phyloP scores from a whole-genome alignment of 768 basidiomycete species.

The Postia placenta region DNA sequence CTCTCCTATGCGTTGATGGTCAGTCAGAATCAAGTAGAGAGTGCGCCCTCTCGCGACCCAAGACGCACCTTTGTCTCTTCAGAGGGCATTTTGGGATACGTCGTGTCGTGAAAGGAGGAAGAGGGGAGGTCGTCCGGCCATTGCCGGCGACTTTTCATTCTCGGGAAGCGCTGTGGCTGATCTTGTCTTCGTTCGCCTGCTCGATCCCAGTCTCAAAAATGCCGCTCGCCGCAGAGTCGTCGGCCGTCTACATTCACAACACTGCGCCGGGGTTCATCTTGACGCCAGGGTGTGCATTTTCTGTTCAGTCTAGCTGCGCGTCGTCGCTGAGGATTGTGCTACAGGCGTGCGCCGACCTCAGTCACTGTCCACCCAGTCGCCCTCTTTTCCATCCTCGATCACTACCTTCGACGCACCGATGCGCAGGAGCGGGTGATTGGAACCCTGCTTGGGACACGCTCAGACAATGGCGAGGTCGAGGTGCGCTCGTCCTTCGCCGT shows the following conservation, averaged over 20 bases:
- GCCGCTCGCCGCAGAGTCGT: slow-evolving; percentile 41
- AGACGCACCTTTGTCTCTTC: slow-evolving; percentile 79
- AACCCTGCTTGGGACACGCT: slow-evolving; percentile 83
- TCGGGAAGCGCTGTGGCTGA: slow-evolving; percentile 11
- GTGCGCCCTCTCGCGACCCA: background rate
- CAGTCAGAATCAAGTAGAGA: background rate
- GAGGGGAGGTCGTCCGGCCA: slow-evolving; percentile 20
- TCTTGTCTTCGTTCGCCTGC: slow-evolving; percentile 10
- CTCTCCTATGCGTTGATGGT: slow-evolving; percentile 50
- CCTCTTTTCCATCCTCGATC: slow-evolving; percentile 92
- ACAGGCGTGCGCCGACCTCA: slow-evolving; percentile 64
- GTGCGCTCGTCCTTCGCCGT: slow-evolving; percentile 87
- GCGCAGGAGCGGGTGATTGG: slow-evolving; percentile 88
- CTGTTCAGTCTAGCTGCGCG: background rate
- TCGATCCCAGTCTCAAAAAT: slow-evolving; percentile 33
- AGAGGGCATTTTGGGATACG: slow-evolving; percentile 62
- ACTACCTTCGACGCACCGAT: slow-evolving; percentile 85
- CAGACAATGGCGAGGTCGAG: slow-evolving; percentile 49
- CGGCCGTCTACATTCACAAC: slow-evolving; percentile 38
- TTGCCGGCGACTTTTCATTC: slow-evolving; percentile 26
- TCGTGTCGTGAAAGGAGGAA: slow-evolving; percentile 28
- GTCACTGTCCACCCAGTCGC: slow-evolving; percentile 89
- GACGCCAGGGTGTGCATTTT: slow-evolving; percentile 27
- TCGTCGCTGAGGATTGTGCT: too few species aligned
- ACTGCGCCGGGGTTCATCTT: slow-evolving; percentile 23